phyloP scores from a whole-genome alignment of 345 rosid species.

The Excoecaria agallocha region DNA sequence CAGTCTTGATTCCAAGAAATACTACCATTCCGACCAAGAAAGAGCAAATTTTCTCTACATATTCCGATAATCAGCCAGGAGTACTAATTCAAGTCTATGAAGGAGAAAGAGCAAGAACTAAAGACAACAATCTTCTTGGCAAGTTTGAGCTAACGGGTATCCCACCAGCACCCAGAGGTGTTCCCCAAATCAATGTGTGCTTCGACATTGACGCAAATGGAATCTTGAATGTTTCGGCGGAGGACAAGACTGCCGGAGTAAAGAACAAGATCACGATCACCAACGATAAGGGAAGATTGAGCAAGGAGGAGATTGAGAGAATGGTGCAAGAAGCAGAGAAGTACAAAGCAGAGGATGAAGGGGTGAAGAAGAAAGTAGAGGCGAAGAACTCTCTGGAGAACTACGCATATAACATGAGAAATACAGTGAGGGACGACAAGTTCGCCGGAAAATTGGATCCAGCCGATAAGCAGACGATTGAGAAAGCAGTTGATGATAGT shows the following conservation, averaged over 20 bases:
- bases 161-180: slow-evolving; percentile 11
- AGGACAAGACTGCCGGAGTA: slow-evolving; percentile 11
- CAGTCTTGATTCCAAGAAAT: slow-evolving; percentile 10
- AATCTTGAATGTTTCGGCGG: slow-evolving; percentile 1
- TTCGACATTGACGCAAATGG: slow-evolving; percentile 11
- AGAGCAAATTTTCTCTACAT: slow-evolving; percentile 12
- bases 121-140: slow-evolving; percentile 12
- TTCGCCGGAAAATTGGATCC: slow-evolving; percentile 11
- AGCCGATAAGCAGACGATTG: slow-evolving; percentile 18
- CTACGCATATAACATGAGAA: neutral
- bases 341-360: slow-evolving; percentile 14
- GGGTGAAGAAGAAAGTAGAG: slow-evolving; percentile 13
- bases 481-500: slow-evolving; percentile 21
- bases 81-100: slow-evolving; percentile 9
- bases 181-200: slow-evolving; percentile 8
- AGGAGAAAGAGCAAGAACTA: slow-evolving; percentile 11
- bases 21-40: slow-evolving; percentile 7
- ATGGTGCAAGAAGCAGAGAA: slow-evolving; percentile 17
- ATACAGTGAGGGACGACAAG: slow-evolving; percentile 1
- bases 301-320: slow-evolving; percentile 11
- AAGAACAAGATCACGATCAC: slow-evolving; percentile 7
- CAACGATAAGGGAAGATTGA: slow-evolving; percentile 5
- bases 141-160: slow-evolving; percentile 2
- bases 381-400: slow-evolving; percentile 8
- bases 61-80: slow-evolving; percentile 4